Base-by-base conservation (phyloP, 1,284 basidiomycete species). In the Wolfiporia cocos region DNA sequence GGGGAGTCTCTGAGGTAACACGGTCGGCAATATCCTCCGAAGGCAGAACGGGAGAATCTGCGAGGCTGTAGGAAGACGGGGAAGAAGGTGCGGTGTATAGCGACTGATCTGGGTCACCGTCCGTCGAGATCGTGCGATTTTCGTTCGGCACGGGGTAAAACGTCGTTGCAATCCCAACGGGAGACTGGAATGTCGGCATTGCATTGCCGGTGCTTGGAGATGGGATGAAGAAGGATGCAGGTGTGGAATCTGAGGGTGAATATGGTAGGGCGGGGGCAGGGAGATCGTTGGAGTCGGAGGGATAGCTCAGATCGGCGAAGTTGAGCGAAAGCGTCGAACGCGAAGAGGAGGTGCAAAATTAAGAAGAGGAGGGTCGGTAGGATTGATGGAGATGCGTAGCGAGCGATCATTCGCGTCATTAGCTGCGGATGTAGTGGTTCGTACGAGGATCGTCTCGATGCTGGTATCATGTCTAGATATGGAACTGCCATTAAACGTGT, bases 31-130 rank as follows among this genome's bases (percentile, higher is more conserved):
- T 37, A 7, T 44, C 49, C 5, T 49, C 47, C 5, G 53, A 34
- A 11, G 59, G 58, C 4, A 61, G 48, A 10, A 59, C 44, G 3
- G 56, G 52, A 1, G 59, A 61, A 41, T 61, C 59, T 2, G 44
- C 46, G 28, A 40, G 26, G 14, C 24, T 39, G 15, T 35, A 31
- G 1, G 45, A 36, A 10, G 51, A 52, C 18, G 35, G 18, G 4
- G 48, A 42, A 21, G 48, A 31, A 3, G 40, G 44, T 21, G 43
- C 37, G 10, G 39, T 37, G 17, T 10, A 37, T 34, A 24, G 24
- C 19, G 22, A 37, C 37, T 22, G 42, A 15, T 5, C 37, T 24
- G 21, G 44, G 30, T 15, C 39, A 38, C 4, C 35, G 44, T n/a
- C 21, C 23, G 10, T 43, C 37, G 6, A 41, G 37, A 7, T 24